Percentiles rank a stretch among this genome's conserved stretches.
phyloP scores from a whole-genome alignment of 73 alveolate species.

The Tetrahymena malaccensis region DNA sequence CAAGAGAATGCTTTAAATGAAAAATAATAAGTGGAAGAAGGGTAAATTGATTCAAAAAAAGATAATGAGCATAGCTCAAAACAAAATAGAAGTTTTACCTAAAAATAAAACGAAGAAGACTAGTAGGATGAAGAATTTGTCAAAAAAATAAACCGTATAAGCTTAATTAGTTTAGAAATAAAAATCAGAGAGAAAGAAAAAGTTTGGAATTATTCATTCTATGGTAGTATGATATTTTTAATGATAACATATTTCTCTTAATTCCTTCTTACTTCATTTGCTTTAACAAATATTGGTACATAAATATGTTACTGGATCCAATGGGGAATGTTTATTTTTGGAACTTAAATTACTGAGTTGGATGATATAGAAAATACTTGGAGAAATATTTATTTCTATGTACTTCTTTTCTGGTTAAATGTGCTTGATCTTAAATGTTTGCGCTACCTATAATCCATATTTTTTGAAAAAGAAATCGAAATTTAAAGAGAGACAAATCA shows the following conservation, averaged over 20 bases:
- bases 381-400: neutral
- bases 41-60: neutral
- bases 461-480: neutral
- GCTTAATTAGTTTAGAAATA: neutral
- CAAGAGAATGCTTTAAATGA: neutral
- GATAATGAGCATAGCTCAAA: neutral
- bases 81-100: neutral
- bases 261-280: neutral
- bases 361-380: neutral
- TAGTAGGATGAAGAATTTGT: neutral
- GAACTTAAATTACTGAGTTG: neutral
- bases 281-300: neutral
- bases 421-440: neutral
- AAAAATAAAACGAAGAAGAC: neutral
- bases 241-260: neutral
- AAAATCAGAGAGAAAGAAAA: neutral
- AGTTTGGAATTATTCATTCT: neutral
- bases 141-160: neutral
- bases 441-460: neutral
- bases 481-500: neutral
- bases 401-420: neutral
- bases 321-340: neutral
- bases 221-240: neutral
- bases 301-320: neutral
- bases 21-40: neutral